Conservation (phyloP, 352 stramenopile genomes). For the Phytophthora crassamura region DNA sequence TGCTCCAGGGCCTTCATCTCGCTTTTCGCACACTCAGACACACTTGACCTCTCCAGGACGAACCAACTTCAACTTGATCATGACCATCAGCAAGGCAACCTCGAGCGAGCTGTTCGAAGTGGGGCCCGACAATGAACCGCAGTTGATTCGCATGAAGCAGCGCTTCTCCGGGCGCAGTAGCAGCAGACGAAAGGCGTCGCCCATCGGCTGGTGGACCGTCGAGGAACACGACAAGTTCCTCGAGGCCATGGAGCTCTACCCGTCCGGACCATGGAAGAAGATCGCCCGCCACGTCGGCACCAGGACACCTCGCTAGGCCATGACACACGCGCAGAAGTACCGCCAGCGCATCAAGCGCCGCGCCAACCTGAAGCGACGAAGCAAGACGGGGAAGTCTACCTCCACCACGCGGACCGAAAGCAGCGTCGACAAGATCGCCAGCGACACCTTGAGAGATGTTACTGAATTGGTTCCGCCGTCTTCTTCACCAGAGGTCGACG, state of each 20-base stretch:
- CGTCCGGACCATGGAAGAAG: slow-evolving; percentile 49
- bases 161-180: not conserved
- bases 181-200: slow-evolving; percentile 2
- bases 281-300: slow-evolving; percentile 36
- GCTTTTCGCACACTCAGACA: slow-evolving; percentile 1
- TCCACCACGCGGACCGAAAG: not conserved
- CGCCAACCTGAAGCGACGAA: not conserved
- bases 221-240: slow-evolving; percentile 57
- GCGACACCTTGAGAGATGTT: no score
- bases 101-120: slow-evolving; percentile 1
- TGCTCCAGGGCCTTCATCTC: not conserved
- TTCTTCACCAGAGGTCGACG: not conserved
- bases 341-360: slow-evolving; percentile 14
- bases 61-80: not conserved
- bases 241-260: slow-evolving; percentile 47
- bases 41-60: not conserved
- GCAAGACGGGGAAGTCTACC: not conserved
- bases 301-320: slow-evolving; percentile 32
- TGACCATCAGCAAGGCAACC: slow-evolving; percentile 10
- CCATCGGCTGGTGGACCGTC: slow-evolving; percentile 9
- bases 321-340: slow-evolving; percentile 34
- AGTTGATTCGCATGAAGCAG: slow-evolving; percentile 13
- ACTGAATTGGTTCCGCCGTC: not conserved
- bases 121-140: not conserved
- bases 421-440: not conserved